These are phyloP conservation scores for Pythium sukuiense DNA, from an alignment of 352 stramenopile species.

Conservation along the genomic window DNA sequence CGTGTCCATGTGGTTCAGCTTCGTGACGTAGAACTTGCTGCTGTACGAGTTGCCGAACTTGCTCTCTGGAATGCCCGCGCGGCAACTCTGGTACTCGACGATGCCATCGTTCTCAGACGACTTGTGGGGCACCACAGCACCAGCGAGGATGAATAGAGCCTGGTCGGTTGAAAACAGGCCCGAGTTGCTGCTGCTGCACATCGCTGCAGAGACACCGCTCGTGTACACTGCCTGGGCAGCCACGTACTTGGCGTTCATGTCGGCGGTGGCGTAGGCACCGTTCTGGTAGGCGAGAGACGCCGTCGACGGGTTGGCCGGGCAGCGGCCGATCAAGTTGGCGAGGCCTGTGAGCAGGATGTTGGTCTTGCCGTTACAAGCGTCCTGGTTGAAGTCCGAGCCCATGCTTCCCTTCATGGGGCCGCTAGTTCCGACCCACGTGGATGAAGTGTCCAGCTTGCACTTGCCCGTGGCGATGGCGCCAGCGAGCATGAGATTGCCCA, in stretches of 20 bases:
- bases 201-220: conserved; percentile 36
- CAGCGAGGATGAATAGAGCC: conserved; percentile 30
- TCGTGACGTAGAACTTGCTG: conserved; percentile 52
- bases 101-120: conserved; percentile 57
- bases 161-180: conserved; percentile 45
- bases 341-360: conserved; percentile 30
- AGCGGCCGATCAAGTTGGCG: conserved; percentile 37
- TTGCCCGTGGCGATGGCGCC: conserved; percentile 45
- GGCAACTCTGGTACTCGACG: conserved; percentile 62
- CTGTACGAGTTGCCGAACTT: conserved; percentile 40
- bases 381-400: conserved; percentile 41
- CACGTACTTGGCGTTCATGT: conserved; percentile 30
- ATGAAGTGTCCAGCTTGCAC: conserved; percentile 37
- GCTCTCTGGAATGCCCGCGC: conserved; percentile 33
- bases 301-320: conserved; percentile 34
- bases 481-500: conserved; percentile 61
- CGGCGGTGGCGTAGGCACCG: conserved; percentile 28
- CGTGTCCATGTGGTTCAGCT: conserved; percentile 66
- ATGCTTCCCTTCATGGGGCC: conserved; percentile 52
- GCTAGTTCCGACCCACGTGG: conserved; percentile 39
- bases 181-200: conserved; percentile 43
- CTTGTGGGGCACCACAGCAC: conserved; percentile 39
- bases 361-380: conserved; percentile 33
- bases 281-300: conserved; percentile 41
- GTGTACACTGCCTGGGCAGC: conserved; percentile 34